These are phyloP conservation scores for Phaeotremella fagi DNA, from an alignment of 768 basidiomycete genomes.

Conservation along the genomic window DNA sequence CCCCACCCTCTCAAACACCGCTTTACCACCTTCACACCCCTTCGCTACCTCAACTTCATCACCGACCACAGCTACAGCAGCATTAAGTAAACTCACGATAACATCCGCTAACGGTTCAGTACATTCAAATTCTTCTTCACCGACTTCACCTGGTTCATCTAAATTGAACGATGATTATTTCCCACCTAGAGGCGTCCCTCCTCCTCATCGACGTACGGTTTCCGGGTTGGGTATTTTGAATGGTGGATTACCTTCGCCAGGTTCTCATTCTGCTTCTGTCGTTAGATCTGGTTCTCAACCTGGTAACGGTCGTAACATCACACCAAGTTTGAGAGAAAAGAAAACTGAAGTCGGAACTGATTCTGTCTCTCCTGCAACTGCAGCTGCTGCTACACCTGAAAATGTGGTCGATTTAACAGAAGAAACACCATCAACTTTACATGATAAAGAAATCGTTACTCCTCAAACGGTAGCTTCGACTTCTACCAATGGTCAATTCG, in stretches of 20 bases:
- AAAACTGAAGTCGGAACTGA: neutral
- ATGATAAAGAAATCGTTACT: neutral
- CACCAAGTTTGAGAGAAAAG: neutral
- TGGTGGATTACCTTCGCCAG: neutral
- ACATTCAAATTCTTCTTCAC: too few relatives aligned
- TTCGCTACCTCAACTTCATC: constrained; percentile 11
- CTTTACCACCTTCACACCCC: constrained; percentile 15
- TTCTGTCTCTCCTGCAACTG: neutral
- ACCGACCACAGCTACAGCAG: neutral
- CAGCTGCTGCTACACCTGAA: neutral
- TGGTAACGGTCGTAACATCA: too few relatives aligned
- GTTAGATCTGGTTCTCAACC: too few relatives aligned
- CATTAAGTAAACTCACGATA: neutral
- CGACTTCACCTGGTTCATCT: neutral
- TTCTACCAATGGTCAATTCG: neutral
- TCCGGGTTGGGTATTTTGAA: neutral
- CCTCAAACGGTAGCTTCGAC: neutral
- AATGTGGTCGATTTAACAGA: neutral
- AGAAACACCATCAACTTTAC: neutral
- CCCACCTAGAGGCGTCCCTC: neutral
- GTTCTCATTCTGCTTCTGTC: neutral
- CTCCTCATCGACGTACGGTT: neutral
- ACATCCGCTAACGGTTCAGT: neutral
- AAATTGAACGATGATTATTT: neutral
- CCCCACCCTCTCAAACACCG: neutral